Evolutionary conservation across 441 rosid species (phyloP).

Genomic region (Populus trichocarpa): DNA sequence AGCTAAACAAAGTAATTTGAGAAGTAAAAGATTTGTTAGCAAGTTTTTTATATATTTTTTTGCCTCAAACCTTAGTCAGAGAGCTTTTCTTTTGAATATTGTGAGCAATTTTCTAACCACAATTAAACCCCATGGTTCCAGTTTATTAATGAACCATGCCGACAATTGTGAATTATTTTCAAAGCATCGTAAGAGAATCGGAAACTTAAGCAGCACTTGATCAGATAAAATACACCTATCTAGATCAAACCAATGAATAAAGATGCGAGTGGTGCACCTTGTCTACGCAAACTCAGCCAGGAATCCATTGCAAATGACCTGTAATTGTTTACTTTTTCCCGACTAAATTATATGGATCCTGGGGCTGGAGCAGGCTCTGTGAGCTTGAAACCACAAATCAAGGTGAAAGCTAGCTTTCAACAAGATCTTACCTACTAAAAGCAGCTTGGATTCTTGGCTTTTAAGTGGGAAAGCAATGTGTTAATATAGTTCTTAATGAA

Average conservation of each 20-base stretch:
- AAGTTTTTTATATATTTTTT: background rate
- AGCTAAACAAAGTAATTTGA: background rate
- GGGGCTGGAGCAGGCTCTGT: background rate
- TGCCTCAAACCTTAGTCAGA: background rate
- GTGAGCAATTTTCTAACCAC: background rate
- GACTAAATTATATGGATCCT: background rate
- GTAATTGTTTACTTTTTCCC: background rate
- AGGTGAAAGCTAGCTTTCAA: constrained; percentile 14
- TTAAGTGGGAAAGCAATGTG: background rate
- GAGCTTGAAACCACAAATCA: constrained; percentile 3
- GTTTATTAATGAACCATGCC: background rate
- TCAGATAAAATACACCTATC: background rate
- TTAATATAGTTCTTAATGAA: background rate
- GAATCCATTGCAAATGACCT: background rate
- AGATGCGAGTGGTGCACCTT: background rate
- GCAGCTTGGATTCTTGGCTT: constrained; percentile 5
- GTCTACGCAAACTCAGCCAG: background rate
- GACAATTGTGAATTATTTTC: background rate
- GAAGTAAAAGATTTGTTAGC: background rate
- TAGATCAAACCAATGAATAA: background rate
- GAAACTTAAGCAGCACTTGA: background rate
- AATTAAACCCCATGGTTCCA: background rate
- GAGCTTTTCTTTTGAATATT: background rate
- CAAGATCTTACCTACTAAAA: constrained; percentile 24
- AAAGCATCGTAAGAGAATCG: background rate